Conservation (phyloP, 1,139 yeast species). For the Protomyces arabidopsidicola region DNA sequence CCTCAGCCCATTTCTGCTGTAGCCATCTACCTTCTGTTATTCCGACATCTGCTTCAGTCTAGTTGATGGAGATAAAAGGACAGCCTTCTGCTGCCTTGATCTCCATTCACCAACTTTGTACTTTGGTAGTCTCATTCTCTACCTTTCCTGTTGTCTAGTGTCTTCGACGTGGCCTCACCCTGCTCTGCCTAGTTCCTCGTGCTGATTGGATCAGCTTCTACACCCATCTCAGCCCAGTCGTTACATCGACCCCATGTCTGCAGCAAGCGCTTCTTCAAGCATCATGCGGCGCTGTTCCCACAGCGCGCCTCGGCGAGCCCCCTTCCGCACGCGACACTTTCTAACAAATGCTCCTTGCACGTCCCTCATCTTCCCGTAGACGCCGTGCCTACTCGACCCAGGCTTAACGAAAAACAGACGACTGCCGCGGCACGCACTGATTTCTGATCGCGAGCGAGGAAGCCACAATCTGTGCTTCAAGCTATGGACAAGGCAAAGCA, state of each 20-base stretch:
- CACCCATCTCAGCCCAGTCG: neutral
- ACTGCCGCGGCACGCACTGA: no score
- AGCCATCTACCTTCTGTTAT: no score
- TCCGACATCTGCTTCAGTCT: no score
- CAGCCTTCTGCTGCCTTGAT: neutral
- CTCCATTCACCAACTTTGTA: neutral
- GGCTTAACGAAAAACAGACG: no score
- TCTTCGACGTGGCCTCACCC: neutral
- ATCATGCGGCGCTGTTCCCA: slow-evolving; percentile 19
- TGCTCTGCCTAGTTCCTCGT: neutral
- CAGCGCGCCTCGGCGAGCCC: slow-evolving; percentile 4
- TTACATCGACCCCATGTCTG: no score
- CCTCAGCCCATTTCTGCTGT: neutral
- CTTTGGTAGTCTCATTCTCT: neutral
- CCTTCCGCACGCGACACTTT: slow-evolving; percentile 3
- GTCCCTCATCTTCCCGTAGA: slow-evolving; percentile 24
- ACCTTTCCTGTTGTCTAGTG: neutral
- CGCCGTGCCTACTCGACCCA: slow-evolving; percentile 34
- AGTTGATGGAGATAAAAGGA: no score
- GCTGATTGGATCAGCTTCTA: neutral
- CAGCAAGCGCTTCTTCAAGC: slow-evolving; percentile 24
- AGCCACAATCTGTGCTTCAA: no score
- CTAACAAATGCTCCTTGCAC: neutral
- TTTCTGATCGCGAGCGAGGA: no score
- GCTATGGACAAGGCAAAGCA: no score